phyloP scores from a whole-genome alignment of 2,329 filamentous ascomycete species.

The Cytospora piceae region DNA sequence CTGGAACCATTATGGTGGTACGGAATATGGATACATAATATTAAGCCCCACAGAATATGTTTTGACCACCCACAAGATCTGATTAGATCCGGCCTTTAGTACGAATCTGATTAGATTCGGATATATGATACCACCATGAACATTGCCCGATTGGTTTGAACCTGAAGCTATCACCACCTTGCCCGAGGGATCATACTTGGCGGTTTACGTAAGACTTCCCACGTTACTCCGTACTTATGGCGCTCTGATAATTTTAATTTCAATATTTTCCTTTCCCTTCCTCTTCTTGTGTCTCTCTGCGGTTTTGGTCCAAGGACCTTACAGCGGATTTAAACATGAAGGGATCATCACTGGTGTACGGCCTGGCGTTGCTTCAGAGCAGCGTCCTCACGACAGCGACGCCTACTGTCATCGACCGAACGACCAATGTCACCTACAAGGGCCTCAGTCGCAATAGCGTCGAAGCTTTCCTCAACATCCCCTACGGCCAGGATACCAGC shows the following conservation, averaged over 20 bases:
- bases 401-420: conserved; percentile 12
- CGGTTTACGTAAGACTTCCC: no score
- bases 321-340: conserved; percentile 9
- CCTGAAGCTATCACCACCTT: not conserved
- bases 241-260: no score
- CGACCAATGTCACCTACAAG: conserved; percentile 43
- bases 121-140: not conserved
- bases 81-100: no score
- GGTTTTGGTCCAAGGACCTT: not conserved
- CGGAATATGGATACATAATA: no score
- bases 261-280: no score
- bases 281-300: not conserved
- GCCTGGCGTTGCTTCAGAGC: not conserved
- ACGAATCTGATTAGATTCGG: no score
- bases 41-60: no score
- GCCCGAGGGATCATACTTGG: no score
- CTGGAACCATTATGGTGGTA: no score
- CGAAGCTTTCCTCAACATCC: conserved; percentile 52
- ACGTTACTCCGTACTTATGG: no score
- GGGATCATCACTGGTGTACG: not conserved
- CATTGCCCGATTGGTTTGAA: not conserved
- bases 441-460: conserved; percentile 49
- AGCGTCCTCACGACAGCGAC: not conserved
- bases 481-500: conserved; percentile 51
- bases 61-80: no score